Percentiles rank a stretch among this genome's conserved stretches.
Evolutionary conservation across 805 yeast genomes (phyloP).

Genomic region (Torulaspora microellipsoides): DNA sequence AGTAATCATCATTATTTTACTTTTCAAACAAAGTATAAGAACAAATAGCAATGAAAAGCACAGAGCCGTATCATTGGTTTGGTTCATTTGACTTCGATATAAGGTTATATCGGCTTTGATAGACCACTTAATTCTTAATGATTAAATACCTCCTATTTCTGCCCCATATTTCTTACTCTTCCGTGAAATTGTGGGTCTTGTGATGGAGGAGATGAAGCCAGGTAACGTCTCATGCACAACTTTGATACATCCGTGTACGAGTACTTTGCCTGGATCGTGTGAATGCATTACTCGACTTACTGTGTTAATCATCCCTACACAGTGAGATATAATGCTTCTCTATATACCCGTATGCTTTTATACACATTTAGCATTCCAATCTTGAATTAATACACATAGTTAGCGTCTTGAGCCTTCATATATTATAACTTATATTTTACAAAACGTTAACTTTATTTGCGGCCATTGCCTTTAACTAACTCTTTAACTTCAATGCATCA

Average conservation of each 20-base stretch:
- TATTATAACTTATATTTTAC: too few relatives aligned
- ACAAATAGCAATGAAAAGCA: too few relatives aligned
- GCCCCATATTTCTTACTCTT: conserved; percentile 48
- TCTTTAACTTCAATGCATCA: conserved; percentile 1
- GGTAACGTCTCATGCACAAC: conserved; percentile 31
- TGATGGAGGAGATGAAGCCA: conserved; percentile 61
- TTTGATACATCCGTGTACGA: conserved; percentile 47
- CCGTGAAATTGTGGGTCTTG: conserved; percentile 55
- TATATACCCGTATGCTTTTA: conserved; percentile 7
- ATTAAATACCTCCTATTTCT: conserved; percentile 51
- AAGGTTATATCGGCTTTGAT: neutral
- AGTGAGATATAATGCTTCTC: conserved; percentile 17
- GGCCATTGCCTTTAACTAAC: too few relatives aligned
- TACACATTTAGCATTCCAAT: too few relatives aligned
- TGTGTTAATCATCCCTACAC: conserved; percentile 5
- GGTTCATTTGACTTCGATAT: neutral
- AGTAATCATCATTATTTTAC: too few relatives aligned
- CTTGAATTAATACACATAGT: too few relatives aligned
- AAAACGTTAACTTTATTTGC: too few relatives aligned
- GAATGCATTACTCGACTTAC: conserved; percentile 23
- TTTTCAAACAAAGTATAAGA: too few relatives aligned
- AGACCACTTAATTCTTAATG: too few relatives aligned
- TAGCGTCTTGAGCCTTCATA: too few relatives aligned
- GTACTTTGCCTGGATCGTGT: conserved; percentile 46
- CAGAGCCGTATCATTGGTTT: neutral